These are phyloP conservation scores for Chlorella vulgaris DNA, from an alignment of 139 green algal species.

Conservation along the genomic window DNA sequence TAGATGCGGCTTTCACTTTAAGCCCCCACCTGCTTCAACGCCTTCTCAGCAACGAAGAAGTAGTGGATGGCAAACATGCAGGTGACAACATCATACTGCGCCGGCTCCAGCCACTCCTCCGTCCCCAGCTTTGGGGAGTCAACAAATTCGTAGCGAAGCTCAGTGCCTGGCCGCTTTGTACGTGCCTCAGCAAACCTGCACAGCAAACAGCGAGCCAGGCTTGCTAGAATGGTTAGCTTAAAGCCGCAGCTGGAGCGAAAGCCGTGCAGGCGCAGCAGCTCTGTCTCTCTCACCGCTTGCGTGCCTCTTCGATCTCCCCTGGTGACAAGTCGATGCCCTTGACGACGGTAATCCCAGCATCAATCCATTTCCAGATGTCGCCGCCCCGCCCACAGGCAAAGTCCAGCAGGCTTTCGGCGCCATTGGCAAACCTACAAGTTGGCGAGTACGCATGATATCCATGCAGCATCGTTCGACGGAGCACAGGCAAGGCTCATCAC, in stretches of 20 bases:
- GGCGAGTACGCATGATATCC: neutral
- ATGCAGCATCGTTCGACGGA: neutral
- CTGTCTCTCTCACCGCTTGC: constrained; percentile 44
- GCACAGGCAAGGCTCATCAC: neutral
- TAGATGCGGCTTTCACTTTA: neutral
- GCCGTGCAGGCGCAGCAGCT: too few relatives aligned
- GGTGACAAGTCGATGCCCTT: constrained; percentile 87
- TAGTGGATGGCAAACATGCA: constrained; percentile 98
- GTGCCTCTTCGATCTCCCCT: constrained; percentile 82
- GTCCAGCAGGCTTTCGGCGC: constrained; percentile 74
- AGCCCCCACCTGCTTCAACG: constrained; percentile 58
- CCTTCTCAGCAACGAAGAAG: constrained; percentile 81
- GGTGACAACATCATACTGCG: constrained; percentile 75
- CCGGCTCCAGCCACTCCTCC: constrained; percentile 37
- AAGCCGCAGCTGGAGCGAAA: too few relatives aligned
- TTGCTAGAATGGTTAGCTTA: too few relatives aligned
- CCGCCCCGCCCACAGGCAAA: constrained; percentile 89
- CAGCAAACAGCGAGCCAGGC: neutral
- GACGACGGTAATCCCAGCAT: constrained; percentile 69
- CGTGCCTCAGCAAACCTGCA: constrained; percentile 28
- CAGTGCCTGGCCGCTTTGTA: neutral
- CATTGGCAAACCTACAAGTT: constrained; percentile 72
- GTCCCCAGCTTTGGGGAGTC: constrained; percentile 48
- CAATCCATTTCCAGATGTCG: constrained; percentile 90
- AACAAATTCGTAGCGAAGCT: constrained; percentile 52